Percentiles rank a stretch among this genome's conserved stretches.
phyloP scores from a whole-genome alignment of 768 basidiomycete genomes.

The Mycena maculata region DNA sequence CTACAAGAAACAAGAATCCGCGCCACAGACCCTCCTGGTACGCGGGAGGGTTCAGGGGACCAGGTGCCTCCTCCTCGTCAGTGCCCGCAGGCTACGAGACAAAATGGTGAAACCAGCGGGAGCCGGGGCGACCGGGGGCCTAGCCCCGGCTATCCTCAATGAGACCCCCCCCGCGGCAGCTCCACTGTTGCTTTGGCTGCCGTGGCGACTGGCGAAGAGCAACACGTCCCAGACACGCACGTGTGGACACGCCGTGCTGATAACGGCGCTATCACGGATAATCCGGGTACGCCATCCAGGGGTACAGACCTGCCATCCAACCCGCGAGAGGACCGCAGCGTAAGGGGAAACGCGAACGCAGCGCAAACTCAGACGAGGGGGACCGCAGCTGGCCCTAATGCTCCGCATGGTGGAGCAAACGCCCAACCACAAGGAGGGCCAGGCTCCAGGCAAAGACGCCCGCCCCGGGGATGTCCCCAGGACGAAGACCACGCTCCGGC shows the following conservation, averaged over 20 bases:
- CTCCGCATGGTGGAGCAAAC: neutral
- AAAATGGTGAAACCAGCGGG: slow-evolving; percentile 10
- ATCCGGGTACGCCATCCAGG: neutral
- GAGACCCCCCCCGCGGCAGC: slow-evolving; percentile 13
- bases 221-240: neutral
- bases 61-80: slow-evolving; percentile 3
- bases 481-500: neutral
- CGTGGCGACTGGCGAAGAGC: slow-evolving; percentile 12
- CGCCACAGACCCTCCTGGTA: slow-evolving; percentile 13
- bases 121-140: too few relatives aligned
- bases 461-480: neutral
- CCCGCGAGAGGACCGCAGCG: neutral
- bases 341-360: neutral
- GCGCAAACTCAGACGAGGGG: neutral
- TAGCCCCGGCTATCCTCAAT: too few relatives aligned
- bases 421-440: neutral
- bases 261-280: neutral
- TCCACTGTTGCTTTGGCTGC: slow-evolving; percentile 4
- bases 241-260: neutral
- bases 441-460: neutral
- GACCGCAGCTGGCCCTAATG: neutral
- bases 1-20: neutral
- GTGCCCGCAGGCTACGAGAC: slow-evolving; percentile 15
- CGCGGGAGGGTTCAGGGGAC: slow-evolving; percentile 16
- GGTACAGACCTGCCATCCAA: too few relatives aligned